phyloP scores from a whole-genome alignment of 148 eudicot species.

The Chenopodium formosanum region DNA sequence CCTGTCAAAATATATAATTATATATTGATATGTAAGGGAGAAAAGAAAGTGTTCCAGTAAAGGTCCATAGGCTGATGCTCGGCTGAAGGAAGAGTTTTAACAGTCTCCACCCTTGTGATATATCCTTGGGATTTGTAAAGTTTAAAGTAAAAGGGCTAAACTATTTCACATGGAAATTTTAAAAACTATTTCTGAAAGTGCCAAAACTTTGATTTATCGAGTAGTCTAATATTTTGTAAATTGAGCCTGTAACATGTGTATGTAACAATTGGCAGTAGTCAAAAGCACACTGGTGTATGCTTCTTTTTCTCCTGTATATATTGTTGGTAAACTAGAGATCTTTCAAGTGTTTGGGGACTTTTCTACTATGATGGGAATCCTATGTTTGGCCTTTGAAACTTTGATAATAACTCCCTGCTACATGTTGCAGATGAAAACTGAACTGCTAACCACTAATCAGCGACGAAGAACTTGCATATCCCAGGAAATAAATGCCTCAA shows the following conservation, averaged over 20 bases:
- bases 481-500: background rate
- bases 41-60: background rate
- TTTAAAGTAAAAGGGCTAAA: background rate
- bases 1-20: too few relatives aligned
- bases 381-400: background rate
- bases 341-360: too few relatives aligned
- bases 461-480: conserved; percentile 4
- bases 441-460: conserved; percentile 12
- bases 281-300: too few relatives aligned
- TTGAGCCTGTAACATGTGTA: too few relatives aligned
- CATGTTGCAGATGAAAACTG: conserved; percentile 10
- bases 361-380: too few relatives aligned
- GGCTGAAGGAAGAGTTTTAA: background rate
- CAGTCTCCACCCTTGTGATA: background rate
- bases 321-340: too few relatives aligned
- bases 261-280: too few relatives aligned
- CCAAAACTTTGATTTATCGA: too few relatives aligned
- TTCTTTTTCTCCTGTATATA: too few relatives aligned
- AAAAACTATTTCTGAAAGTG: too few relatives aligned
- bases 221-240: too few relatives aligned
- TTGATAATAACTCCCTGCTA: conserved; percentile 6
- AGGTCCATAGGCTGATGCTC: background rate
- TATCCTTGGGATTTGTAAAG: background rate
- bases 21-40: background rate
- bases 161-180: too few relatives aligned